Evolutionary conservation across 495 filamentous ascomycete species (phyloP).

Genomic region (Daldinia childiae): DNA sequence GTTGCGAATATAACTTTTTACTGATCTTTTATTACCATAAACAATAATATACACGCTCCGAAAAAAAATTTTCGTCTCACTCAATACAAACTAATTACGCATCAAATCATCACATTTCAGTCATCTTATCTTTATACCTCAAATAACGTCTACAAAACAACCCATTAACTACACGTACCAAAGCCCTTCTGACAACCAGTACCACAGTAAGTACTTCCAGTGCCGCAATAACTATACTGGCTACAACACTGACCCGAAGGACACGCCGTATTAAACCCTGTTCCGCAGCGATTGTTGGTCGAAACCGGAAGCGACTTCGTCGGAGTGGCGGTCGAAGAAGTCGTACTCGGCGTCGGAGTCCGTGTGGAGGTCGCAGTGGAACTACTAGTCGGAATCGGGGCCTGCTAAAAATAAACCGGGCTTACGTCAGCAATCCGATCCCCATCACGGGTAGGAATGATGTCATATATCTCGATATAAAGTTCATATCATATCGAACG

Average conservation of each 20-base stretch:
- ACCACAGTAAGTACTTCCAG: constrained; percentile 59
- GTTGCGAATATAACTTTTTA: too few species aligned
- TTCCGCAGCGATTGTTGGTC: constrained; percentile 26
- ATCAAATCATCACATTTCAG: too few species aligned
- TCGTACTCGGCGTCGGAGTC: constrained; percentile 3
- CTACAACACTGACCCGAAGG: constrained; percentile 48
- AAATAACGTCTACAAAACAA: not conserved
- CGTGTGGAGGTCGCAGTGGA: constrained; percentile 10
- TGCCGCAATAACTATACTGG: constrained; percentile 62
- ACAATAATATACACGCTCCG: too few species aligned
- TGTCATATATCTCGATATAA: too few species aligned
- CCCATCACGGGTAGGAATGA: too few species aligned
- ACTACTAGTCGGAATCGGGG: not conserved
- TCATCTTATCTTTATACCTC: too few species aligned
- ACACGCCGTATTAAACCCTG: constrained; percentile 5
- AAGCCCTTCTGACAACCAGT: constrained; percentile 59
- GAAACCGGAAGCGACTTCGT: constrained; percentile 7
- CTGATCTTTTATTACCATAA: too few species aligned
- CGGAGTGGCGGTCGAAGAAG: constrained; percentile 6
- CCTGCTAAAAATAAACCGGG: constrained; percentile 9
- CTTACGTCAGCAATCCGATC: constrained; percentile 20
- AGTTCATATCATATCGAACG: too few species aligned
- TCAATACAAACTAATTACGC: not conserved
- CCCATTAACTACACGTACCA: constrained; percentile 47
- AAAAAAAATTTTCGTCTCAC: not conserved